Evolutionary conservation across 805 yeast species (phyloP), one percentile per base, ranked within the genome.

Genomic region (Starmerella apis): DNA sequence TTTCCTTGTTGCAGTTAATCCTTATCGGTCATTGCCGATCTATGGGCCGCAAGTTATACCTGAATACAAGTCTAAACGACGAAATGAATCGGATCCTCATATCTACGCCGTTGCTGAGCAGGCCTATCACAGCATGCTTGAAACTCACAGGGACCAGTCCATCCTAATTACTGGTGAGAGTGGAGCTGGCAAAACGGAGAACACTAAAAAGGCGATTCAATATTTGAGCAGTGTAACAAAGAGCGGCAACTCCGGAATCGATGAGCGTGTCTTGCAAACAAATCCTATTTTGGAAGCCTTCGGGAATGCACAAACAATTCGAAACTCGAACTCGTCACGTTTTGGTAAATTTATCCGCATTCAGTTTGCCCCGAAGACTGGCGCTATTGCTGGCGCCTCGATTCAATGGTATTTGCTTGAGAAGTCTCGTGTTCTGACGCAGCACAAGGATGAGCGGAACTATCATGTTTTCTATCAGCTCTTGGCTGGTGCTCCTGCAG

Each of bases 121-220:
- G 43, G 94, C 97, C 1, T 85, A 80, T 59, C 77, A 86, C 55
- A 83, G 81, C 59, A 69, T 92, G 63, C 68, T 86, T 11, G 71
- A 74, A 11, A 80, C 83, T 56, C 73, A 70, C 46, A 79, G 79
- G 59, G 83, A 88, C 65, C 98, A 92, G 68, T 81, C 94, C 11
- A 86, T 92, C 49, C 71, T 92, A 45, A 96, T 92, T n/a, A 92
- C 98, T 0, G 99, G 99, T 56, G 99, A 92, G 64, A 83, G 94
- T 22, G 99, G 99, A 57, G 98, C 99, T 0, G 99, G 99, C 47
- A 92, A 92, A 64, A 92, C 99, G 0, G 98, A 92, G 68, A 92
- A 86, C 59, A 92, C 99, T 4, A 92, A 92, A 65, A 87, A 84
- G 63, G 87, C 92, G 49, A 82, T 92, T 52, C 96, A 88, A 64